Evolutionary conservation across 768 basidiomycete genomes (phyloP), one percentile per base, ranked within the genome.

Genomic region (Sarcodon sp.): DNA sequence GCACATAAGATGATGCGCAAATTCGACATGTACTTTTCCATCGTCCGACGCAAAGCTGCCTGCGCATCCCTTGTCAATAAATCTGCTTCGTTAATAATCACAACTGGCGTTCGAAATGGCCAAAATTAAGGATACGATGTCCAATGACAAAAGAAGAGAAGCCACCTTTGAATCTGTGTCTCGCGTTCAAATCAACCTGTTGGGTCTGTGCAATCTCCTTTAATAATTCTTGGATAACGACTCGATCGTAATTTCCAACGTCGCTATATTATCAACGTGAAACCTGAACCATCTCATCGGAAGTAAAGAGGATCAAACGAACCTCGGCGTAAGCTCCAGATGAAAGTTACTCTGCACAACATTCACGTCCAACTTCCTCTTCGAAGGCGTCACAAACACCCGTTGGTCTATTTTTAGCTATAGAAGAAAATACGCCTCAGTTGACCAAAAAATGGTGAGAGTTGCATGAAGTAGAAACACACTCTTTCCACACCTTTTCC

Each of bases 21-120:
- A 62, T 97, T 99, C 37, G 83, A 80, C 87, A 96, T 97, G 70
- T 94, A 98, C 65, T 97, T 98, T 62, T 99, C 94, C 94, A 98
- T 99, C 8, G 94, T 99, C 49, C 94, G 75, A 58, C 94, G 82
- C 33, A 99, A 75, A 7, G 94, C 94, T 0, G 94, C 92, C 69
- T 99, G 94, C 1, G 94, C 94, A 66, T 99, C 94, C 47, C 94
- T 82, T 9, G 89, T 82, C 37, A 99, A 74, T 0, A 88, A 83
- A 62, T 99, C 94, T 1, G 94, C 94, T 66, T 97, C 94, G 56
- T 98, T 97, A 59, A 99, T 96, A 50, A 99, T 75, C 45, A 99
- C 93, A n/a, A 93, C 94, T 97, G 54, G 6, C 43, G 6, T 27
- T 27, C 21, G 16, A 6, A 21, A 34, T 48, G 44, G 21, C 46